Evolutionary conservation across 495 filamentous ascomycete species (phyloP), one percentile per base, ranked within the genome.

Genomic region (Neurospora sp.): DNA sequence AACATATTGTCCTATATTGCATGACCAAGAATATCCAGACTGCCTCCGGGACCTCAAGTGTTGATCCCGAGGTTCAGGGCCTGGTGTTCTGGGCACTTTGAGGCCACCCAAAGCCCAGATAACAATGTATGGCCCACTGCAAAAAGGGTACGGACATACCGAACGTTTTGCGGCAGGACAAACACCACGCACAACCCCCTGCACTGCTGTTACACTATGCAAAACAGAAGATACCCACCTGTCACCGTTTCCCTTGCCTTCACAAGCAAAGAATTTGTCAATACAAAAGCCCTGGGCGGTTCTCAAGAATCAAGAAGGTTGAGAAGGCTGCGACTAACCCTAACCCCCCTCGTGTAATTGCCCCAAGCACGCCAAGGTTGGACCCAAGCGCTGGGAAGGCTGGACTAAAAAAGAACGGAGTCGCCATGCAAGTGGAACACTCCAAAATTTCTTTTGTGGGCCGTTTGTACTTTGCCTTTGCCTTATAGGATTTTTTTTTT

Each of bases 401-500:
- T 66, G 54, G 54, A 66, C 54, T 35, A 66, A 66, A 66, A 66
- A 66, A 37, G 54, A 66, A 66, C 54, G 27, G 27, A 66, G 54
- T 66, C 35, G 54, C 54, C 27, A 66, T 66, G 54, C 54, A 66
- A 66, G 54, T 66, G 54, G 54, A 66, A 66, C 54, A 66, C 54
- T 66, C 54, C 54, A 66, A 66, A 66, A 66, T 66, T 66, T 66
- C 54, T 66, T 66, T 66, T 66, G 54, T 66, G 54, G 54, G 54
- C 54, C 54, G 54, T 66, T 37, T 66, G 54, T 66, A 35, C 54
- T 66, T 18, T 16, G 54, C 54, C 54, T 66, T 35, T 66, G 54
- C 54, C 54, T 66, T 66, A 66, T 66, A 66, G 54, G 54, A 66
- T 66, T 66, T 66, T 66, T 66, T 66, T 62, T 62, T 66, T 66